phyloP scores from a whole-genome alignment of 176 grass and related monocot genomes.

The Urochloa ruziziensis region DNA sequence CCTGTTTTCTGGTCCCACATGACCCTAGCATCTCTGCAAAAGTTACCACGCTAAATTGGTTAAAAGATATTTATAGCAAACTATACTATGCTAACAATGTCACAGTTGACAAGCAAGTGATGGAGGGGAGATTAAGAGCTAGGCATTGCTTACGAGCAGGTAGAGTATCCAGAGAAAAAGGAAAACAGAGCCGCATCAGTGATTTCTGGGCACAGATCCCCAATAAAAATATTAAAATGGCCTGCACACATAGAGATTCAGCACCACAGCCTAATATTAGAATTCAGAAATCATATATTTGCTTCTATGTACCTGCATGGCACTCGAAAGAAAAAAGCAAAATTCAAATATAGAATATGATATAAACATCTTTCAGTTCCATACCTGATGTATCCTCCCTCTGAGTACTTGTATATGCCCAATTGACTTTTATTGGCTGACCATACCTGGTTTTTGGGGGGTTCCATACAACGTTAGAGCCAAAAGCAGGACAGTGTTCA shows the following conservation, averaged over 20 bases:
- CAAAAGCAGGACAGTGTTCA: not conserved
- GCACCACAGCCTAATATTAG: constrained; percentile 1
- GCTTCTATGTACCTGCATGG: not conserved
- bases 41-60: constrained; percentile 25
- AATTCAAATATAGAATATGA: constrained; percentile 10
- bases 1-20: constrained; percentile 99
- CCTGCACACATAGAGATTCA: constrained; percentile 40
- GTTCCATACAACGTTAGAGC: not conserved
- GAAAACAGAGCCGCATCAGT: constrained; percentile 93
- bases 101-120: not conserved
- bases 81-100: not conserved
- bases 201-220: constrained; percentile 94
- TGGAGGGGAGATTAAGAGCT: not conserved
- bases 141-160: constrained; percentile 73
- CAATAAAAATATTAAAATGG: constrained; percentile 98
- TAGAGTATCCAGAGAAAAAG: constrained; percentile 84
- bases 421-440: constrained; percentile 96
- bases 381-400: constrained; percentile 98
- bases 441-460: constrained; percentile 60
- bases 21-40: constrained; percentile 90
- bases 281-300: constrained; percentile 16
- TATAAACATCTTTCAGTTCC: constrained; percentile 19
- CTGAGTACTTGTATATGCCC: constrained; percentile 94
- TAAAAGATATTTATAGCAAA: constrained; percentile 1
- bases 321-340: constrained; percentile 18